Evolutionary conservation across 108 stramenopile genomes (phyloP), one percentile per base, ranked within the genome.

Genomic region (Cyclotella atomus): DNA sequence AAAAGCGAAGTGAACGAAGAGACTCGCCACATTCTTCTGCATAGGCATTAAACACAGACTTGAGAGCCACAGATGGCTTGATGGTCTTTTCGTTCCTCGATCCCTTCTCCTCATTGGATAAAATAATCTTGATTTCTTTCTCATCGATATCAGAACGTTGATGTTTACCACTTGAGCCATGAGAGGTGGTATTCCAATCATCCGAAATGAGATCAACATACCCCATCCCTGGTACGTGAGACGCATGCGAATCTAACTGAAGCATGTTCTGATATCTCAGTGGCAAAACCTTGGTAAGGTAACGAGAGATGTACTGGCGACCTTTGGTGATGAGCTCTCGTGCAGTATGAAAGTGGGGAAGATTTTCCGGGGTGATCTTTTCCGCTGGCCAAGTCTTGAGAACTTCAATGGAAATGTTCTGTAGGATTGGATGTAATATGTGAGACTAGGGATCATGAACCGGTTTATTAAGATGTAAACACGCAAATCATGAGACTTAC

Each of bases 31-130:
- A 27, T 23, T 71, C 59, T 25, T 71, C 70, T 2, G 70, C 70
- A 38, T 71, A 71, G 28, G 45, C 50, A 47, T 61, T 60, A 15
- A 71, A 61, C 16, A 71, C 10, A 34, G 70, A 36, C 32, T 71
- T 71, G 45, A 71, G 41, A 19, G 47, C 28, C 21, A 44, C 29
- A 2, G 43, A 61, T n/a, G 32, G 2, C 2, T 52, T 52, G 35
- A 71, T 71, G 10, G 14, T 49, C 35, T 54, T 67, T 23, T 67
- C 50, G 15, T 27, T 15, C 23, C 46, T 44, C 23, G 27, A 17
- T 15, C 24, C 46, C 12, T 44, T 44, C 20, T 65, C 64, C 7
- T 65, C 28, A 29, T 49, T 65, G 6, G 44, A 65, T 2, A 65
- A 28, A 0, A 65, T 30, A 0, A 65, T 44, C 25, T 46, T 65